Percentiles rank a stretch among this genome's conserved stretches.
These are phyloP conservation scores for Rhizophagus prolifer DNA, from an alignment of 192 early-diverging fungal genomes.

Conservation along the genomic window DNA sequence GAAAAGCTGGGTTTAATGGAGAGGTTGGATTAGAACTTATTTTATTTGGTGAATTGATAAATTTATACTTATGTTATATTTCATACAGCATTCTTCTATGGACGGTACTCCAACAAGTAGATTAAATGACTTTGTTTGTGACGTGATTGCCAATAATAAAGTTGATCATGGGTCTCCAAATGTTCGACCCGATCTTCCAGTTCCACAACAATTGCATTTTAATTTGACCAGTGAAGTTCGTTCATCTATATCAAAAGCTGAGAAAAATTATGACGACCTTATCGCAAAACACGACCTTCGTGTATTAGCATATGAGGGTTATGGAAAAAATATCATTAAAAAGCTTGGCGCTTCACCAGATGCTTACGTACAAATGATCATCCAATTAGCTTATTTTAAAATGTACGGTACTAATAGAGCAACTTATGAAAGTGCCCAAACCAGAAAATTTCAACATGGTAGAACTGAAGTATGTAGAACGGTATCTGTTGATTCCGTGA, in stretches of 20 bases:
- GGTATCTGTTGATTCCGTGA: constrained; percentile 70
- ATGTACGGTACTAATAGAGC: constrained; percentile 74
- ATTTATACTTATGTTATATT: neutral
- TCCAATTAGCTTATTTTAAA: constrained; percentile 95
- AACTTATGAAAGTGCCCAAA: constrained; percentile 94
- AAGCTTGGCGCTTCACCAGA: constrained; percentile 75
- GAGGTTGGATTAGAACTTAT: constrained; percentile 50
- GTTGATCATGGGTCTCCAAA: constrained; percentile 68
- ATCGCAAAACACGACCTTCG: constrained; percentile 78
- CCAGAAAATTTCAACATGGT: constrained; percentile 88
- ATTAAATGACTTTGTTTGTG: constrained; percentile 80
- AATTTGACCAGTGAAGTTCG: constrained; percentile 60
- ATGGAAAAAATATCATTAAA: constrained; percentile 96
- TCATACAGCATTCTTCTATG: constrained; percentile 77
- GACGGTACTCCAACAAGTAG: constrained; percentile 91
- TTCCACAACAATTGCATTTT: constrained; percentile 73
- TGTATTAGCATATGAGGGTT: constrained; percentile 81
- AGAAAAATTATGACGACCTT: constrained; percentile 75
- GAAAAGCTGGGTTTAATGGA: constrained; percentile 91
- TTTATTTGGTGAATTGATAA: neutral
- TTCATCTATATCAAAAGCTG: constrained; percentile 64
- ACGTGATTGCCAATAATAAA: constrained; percentile 60
- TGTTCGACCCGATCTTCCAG: constrained; percentile 58
- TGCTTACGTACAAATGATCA: constrained; percentile 86
- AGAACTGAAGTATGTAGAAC: constrained; percentile 93